Base-by-base conservation (phyloP, 176 grass and related monocot species). In the Echinochloa phyllopogon region DNA sequence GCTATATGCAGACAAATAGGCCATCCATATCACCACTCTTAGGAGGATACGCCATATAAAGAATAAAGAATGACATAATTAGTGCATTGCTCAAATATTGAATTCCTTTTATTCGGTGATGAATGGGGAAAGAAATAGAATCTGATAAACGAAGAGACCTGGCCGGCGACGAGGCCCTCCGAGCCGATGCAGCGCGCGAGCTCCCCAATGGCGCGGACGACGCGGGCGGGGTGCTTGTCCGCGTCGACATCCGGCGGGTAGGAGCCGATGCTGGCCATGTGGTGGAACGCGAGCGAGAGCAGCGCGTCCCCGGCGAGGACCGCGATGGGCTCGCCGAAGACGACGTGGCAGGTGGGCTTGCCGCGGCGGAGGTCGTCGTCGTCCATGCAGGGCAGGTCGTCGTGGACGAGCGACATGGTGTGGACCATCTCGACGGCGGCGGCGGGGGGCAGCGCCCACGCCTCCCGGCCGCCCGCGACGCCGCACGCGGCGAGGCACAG, bases 341-440 rank as follows among this genome's bases (percentile, higher is more conserved):
- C 85, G 61, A 84, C 81, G 87, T 97, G 91, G 85, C 91, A 92
- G 65, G 94, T 90, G 73, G 78, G 75, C 87, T 94, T 87, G 49
- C 94, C 94, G 39, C 91, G 89, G 7, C 87, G 86, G 21, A 97
- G 89, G 82, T 94, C 85, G 62, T 97, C 94, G 76, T 97, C 84
- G 65, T 97, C 94, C 91, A 97, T 94, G 91, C 94, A 94, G 10
- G 94, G 94, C 5, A 97, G 70, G 81, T 97, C 91, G 70, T 94
- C 91, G 63, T 97, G 89, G 75, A 97, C 90, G 75, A 97, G 85
- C 13, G 94, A 97, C 94, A 97, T 97, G 61, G 91, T 97, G 78
- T 97, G 91, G 50, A 97, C 86, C 89, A 97, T 94, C 91, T 97
- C 94, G 37, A 93, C 75, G 1, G 91, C 91, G 10, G 83, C 72